These are phyloP conservation scores for Plenodomus tracheiphilus DNA, from an alignment of 2,329 filamentous ascomycete species.

Conservation along the genomic window DNA sequence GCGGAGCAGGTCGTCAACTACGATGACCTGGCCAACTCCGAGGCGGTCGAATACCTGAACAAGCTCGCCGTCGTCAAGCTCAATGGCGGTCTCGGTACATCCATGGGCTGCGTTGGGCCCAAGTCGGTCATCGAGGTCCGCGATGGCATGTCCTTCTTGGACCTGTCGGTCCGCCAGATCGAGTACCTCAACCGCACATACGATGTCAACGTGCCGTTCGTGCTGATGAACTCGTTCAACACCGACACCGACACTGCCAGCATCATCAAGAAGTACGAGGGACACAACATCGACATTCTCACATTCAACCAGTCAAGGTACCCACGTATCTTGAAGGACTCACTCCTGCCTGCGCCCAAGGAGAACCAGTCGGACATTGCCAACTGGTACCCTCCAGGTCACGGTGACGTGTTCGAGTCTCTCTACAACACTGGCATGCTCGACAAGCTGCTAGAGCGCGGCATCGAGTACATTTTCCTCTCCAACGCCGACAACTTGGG, in stretches of 20 bases:
- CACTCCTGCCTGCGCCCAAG: conserved; percentile 93
- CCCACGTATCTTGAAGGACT: conserved; percentile 97
- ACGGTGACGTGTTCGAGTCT: conserved; percentile 99
- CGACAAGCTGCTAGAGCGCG: conserved; percentile 91
- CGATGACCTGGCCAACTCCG: conserved; percentile 82
- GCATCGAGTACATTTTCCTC: conserved; percentile 97
- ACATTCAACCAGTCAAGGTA: conserved; percentile 99
- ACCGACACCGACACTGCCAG: conserved; percentile 96
- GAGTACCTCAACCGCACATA: conserved; percentile 99
- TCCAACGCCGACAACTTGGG: conserved; percentile 99
- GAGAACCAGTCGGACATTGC: conserved; percentile 81
- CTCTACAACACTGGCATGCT: conserved; percentile 99
- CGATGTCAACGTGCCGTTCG: conserved; percentile 93
- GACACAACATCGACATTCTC: conserved; percentile 98
- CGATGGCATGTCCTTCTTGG: conserved; percentile 99
- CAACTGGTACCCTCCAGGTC: conserved; percentile 98
- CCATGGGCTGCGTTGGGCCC: conserved; percentile 98
- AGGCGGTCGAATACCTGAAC: conserved; percentile 91
- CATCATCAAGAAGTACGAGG: conserved; percentile 99
- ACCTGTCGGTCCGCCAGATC: conserved; percentile 97
- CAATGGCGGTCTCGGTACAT: conserved; percentile 98
- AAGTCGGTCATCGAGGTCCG: conserved; percentile 99
- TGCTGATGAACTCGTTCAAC: conserved; percentile 99
- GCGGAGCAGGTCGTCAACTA: conserved; percentile 95
- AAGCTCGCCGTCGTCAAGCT: conserved; percentile 99